Evolutionary conservation across 768 basidiomycete genomes (phyloP), one percentile per base, ranked within the genome.

Genomic region (Termitomyces titanicus): DNA sequence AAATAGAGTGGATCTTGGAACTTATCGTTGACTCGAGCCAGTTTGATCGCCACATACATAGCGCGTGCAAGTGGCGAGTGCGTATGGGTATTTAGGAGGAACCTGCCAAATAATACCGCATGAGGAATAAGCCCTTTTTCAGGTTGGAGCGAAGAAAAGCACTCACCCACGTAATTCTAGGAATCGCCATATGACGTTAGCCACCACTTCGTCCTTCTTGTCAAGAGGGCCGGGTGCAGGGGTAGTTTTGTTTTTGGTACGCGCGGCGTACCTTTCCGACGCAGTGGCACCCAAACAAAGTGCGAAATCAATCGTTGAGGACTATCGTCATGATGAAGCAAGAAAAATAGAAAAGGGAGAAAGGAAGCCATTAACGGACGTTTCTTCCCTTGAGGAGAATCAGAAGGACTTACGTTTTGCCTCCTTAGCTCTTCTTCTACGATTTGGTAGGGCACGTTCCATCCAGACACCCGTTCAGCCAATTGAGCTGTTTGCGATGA

Each of bases 111-210:
- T 34, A 51, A 46, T 31, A 33, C 34, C 52, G 42, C 18, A 61
- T 54, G 15, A 58, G 33, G 22, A 53, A 55, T n/a, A 8, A 59
- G 60, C 45, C 52, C 34, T 22, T 42, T 20, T 40, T 51, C 50
- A 51, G 6, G 17, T 20, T 51, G 38, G 47, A 49, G 52, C 24
- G 49, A 42, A 51, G 53, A 53, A 58, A 47, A 58, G n/a, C 3
- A 49, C 48, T 49, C 35, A 35, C 48, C 48, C 50, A 60, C 97
- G 79, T 55, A 98, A 76, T 70, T 98, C 96, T 53, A 99, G 81
- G 82, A 98, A 98, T 51, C 96, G 84, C 95, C 95, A 98, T 53
- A 99, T 91, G 25, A 96, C 94, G 67, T 99, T 99, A 8, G 95
- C 95, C 3, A 99, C 97, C 0, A 97, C 79, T 70, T 99, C 97